A percentile compares a stretch with the other conserved stretches of the same genome.
phyloP scores from a whole-genome alignment of 1,139 yeast species.

The Candida sp. region DNA sequence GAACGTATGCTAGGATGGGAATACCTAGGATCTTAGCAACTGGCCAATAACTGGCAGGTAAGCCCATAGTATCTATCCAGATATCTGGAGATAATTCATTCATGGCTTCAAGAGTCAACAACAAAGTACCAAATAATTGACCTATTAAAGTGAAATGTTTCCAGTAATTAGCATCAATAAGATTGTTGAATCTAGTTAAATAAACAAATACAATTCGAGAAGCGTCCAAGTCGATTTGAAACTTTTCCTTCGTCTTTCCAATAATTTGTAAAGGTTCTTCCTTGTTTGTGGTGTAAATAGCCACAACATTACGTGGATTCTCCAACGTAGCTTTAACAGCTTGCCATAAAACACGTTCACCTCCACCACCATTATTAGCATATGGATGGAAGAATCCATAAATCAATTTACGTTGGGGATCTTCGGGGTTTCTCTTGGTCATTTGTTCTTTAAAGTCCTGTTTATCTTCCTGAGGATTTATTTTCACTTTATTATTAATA shows the following conservation, averaged over 20 bases:
- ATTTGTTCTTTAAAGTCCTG: conserved; percentile 23
- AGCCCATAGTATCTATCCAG: conserved; percentile 94
- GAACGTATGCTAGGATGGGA: conserved; percentile 86
- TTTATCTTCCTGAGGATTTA: conserved; percentile 28
- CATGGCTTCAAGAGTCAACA: conserved; percentile 71
- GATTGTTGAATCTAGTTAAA: conserved; percentile 50
- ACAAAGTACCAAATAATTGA: conserved; percentile 77
- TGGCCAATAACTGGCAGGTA: conserved; percentile 72
- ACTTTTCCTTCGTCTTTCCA: conserved; percentile 55
- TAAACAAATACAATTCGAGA: conserved; percentile 69
- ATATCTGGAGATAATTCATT: conserved; percentile 74
- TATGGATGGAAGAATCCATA: conserved; percentile 95
- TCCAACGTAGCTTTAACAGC: conserved; percentile 74
- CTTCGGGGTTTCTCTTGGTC: conserved; percentile 34
- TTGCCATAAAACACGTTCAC: conserved; percentile 96
- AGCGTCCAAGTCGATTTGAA: conserved; percentile 54
- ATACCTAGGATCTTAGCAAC: conserved; percentile 52
- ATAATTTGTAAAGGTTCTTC: conserved; percentile 56
- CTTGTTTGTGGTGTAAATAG: conserved; percentile 71
- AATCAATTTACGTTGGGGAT: conserved; percentile 39
- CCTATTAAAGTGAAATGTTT: conserved; percentile 78
- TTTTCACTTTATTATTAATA: conserved; percentile 34
- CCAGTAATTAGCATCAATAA: conserved; percentile 76
- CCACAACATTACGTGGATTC: conserved; percentile 54
- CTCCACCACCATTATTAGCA: conserved; percentile 98